These are phyloP conservation scores for Triticum dicoccoides DNA, from an alignment of 176 grass and related monocot species.

Conservation along the genomic window DNA sequence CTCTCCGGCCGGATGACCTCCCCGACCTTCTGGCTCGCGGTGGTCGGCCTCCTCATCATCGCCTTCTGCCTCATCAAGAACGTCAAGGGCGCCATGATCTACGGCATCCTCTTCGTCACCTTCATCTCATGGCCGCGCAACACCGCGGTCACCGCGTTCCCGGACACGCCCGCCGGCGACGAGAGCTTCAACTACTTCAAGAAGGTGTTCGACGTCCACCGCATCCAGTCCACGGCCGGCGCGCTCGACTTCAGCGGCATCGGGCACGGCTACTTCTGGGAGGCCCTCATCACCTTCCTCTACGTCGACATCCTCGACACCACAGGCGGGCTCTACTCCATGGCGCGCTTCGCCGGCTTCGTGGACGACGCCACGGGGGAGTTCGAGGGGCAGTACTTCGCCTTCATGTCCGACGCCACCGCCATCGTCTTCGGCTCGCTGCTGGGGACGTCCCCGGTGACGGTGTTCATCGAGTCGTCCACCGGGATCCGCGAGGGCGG, in stretches of 20 bases:
- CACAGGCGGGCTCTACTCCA: slow-evolving; percentile 70
- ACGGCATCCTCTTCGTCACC: slow-evolving; percentile 77
- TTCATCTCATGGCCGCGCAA: slow-evolving; percentile 68
- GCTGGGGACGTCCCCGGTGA: slow-evolving; percentile 71
- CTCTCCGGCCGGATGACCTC: slow-evolving; percentile 67
- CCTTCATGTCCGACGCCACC: slow-evolving; percentile 87
- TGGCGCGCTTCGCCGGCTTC: slow-evolving; percentile 82
- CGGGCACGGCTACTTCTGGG: slow-evolving; percentile 56
- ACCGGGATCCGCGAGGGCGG: slow-evolving; percentile 80
- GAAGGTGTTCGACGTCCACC: slow-evolving; percentile 69
- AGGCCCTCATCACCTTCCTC: slow-evolving; percentile 80
- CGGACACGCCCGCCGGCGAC: slow-evolving; percentile 54
- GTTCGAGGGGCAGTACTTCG: slow-evolving; percentile 87
- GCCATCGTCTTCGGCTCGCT: slow-evolving; percentile 72
- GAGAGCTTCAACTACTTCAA: slow-evolving; percentile 63
- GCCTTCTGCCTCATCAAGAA: slow-evolving; percentile 73
- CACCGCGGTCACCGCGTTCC: slow-evolving; percentile 68
- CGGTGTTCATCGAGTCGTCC: slow-evolving; percentile 76
- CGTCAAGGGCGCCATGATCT: slow-evolving; percentile 76
- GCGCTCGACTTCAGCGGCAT: slow-evolving; percentile 63
- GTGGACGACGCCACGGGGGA: slow-evolving; percentile 63
- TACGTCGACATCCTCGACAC: slow-evolving; percentile 91
- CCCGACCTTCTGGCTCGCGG: slow-evolving; percentile 74
- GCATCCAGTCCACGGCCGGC: slow-evolving; percentile 59
- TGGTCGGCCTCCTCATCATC: slow-evolving; percentile 69